phyloP scores from a whole-genome alignment of 2,329 filamentous ascomycete genomes.

The Kalmusia sp. region DNA sequence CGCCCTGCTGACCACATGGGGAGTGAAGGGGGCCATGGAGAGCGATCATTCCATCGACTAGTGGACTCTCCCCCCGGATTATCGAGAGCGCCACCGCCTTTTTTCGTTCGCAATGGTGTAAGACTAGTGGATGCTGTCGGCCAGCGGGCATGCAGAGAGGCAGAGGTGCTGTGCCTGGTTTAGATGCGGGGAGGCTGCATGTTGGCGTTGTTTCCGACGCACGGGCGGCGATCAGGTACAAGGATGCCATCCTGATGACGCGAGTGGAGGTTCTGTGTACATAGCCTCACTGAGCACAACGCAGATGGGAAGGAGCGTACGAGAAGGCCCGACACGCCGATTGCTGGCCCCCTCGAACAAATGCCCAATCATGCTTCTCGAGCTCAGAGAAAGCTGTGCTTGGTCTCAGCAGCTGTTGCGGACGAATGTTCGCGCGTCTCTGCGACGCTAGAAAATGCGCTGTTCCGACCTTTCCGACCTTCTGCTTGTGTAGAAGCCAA shows the following conservation, averaged over 20 bases:
- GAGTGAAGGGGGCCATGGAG: background rate
- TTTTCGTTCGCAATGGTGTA: background rate
- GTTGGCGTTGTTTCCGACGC: background rate
- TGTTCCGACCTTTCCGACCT: conserved; percentile 1
- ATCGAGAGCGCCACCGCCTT: background rate
- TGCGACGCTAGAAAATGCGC: background rate
- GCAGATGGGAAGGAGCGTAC: background rate
- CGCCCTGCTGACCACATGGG: conserved; percentile 2
- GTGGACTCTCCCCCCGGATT: conserved; percentile 1
- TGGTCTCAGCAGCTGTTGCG: background rate
- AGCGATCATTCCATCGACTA: background rate
- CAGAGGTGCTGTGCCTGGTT: background rate
- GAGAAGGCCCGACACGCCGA: background rate
- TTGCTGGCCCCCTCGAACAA: background rate
- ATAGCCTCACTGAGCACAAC: background rate
- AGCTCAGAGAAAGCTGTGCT: background rate
- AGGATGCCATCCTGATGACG: background rate
- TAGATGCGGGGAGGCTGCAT: conserved; percentile 4
- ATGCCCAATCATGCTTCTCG: background rate
- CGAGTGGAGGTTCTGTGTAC: background rate
- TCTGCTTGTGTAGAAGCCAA: background rate
- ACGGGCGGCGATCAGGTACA: background rate
- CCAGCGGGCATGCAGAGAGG: background rate
- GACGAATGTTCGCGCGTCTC: background rate
- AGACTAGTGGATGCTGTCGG: background rate